A percentile compares a stretch with the other conserved stretches of the same genome.
phyloP scores from a whole-genome alignment of 176 grass and related monocot species.

The Secale cereale region DNA sequence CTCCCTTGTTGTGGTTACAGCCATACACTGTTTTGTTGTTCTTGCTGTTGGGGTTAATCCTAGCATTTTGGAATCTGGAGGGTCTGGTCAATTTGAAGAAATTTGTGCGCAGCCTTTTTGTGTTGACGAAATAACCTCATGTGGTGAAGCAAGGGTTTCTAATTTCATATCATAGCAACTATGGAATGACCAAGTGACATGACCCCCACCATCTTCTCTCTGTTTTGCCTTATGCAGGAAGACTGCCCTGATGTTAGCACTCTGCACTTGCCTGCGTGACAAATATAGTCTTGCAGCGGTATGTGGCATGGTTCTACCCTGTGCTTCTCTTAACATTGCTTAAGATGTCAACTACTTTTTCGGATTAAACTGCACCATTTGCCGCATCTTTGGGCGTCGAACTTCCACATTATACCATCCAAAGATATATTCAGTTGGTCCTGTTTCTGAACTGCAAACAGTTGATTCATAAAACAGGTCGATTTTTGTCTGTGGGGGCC shows the following conservation, averaged over 20 bases:
- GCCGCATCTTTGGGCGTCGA: not conserved
- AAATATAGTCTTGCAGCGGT: conserved; percentile 98
- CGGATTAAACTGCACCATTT: not conserved
- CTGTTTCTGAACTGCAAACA: not conserved
- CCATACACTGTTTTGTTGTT: not conserved
- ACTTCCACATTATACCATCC: not conserved
- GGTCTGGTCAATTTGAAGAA: not conserved
- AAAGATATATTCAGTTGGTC: not conserved
- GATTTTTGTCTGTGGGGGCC: too few relatives aligned
- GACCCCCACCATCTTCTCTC: not conserved
- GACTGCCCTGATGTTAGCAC: conserved; percentile 88
- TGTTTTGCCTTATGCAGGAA: conserved; percentile 54
- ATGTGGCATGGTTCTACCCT: conserved; percentile 20
- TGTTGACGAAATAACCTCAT: too few relatives aligned
- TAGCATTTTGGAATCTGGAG: not conserved
- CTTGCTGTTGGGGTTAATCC: not conserved
- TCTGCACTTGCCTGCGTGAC: conserved; percentile 73
- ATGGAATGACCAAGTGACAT: not conserved
- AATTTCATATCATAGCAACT: not conserved
- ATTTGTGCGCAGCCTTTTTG: not conserved
- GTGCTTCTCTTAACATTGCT: conserved; percentile 1
- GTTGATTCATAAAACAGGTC: not conserved
- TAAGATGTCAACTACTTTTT: not conserved
- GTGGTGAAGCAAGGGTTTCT: not conserved
- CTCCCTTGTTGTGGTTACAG: not conserved